A percentile compares a stretch with the other conserved stretches of the same genome.
Evolutionary conservation across 345 rosid genomes (phyloP).

Genomic region (Raphanus raphanistrum): DNA sequence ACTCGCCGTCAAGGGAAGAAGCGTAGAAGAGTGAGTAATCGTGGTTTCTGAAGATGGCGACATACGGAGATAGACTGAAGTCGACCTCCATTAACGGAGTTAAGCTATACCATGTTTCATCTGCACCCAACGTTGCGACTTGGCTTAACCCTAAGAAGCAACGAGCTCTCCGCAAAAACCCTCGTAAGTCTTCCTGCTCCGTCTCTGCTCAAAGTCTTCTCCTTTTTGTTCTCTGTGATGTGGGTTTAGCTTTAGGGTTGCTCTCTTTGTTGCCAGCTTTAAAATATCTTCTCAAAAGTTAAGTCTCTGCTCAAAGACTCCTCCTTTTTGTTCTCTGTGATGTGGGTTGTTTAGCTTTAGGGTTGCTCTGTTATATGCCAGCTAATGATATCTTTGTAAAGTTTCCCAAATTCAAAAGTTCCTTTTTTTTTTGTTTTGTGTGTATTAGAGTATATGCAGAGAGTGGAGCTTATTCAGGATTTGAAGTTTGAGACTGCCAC

Average conservation of each 20-base stretch:
- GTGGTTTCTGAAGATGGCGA: conserved; percentile 50
- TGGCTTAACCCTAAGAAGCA: conserved; percentile 81
- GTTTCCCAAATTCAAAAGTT: neutral
- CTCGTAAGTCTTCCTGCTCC: conserved; percentile 40
- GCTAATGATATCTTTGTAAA: neutral
- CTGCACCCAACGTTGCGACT: conserved; percentile 61
- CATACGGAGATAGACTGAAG: conserved; percentile 66
- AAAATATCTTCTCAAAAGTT: neutral
- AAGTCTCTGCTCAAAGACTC: neutral
- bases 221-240: neutral
- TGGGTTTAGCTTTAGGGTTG: neutral
- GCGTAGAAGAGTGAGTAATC: neutral
- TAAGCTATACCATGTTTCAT: conserved; percentile 66
- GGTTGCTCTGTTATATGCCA: neutral
- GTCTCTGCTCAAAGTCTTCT: conserved; percentile 6
- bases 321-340: neutral
- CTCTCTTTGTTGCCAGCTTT: neutral
- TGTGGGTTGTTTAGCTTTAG: neutral
- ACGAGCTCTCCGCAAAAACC: conserved; percentile 73
- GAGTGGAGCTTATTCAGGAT: conserved; percentile 66
- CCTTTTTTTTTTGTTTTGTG: conserved; percentile 7
- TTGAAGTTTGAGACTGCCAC: conserved; percentile 84
- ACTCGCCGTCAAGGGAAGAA: conserved; percentile 13
- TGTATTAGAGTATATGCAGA: conserved; percentile 37
- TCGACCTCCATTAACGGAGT: conserved; percentile 79